Evolutionary conservation across 192 early-diverging fungal species (phyloP), one percentile per base, ranked within the genome.

Genomic region (Coemansia sp.): DNA sequence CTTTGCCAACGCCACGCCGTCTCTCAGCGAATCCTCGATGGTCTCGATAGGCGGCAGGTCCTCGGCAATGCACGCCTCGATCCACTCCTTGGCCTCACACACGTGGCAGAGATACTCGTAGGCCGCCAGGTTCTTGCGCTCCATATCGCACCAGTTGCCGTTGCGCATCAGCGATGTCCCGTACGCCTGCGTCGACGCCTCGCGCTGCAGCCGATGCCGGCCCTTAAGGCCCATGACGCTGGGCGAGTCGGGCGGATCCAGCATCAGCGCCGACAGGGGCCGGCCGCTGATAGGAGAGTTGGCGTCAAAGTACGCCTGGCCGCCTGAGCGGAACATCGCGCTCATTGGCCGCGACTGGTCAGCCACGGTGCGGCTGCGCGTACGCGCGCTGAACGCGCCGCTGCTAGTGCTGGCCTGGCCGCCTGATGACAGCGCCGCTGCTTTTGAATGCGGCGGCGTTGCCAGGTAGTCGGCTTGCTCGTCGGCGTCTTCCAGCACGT

Each of bases 71-170:
- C 93, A 96, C 13, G 89, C 88, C 68, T 98, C 97, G 32, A 97
- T 95, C 97, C 97, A 99, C 90, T 98, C 94, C 83, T 95, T 98
- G 13, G 98, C 98, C 81, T 99, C 98, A 52, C 94, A 90, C 56
- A 99, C 91, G 64, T 98, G 98, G 64, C 98, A 98, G 6, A 98
- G 85, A 64, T 99, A 99, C 81, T 99, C 98, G 76, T 98, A 98
- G n/a, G 96, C 95, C 30, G 93, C 91, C 36, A 98, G 66, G 49
- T 94, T 88, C 47, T 85, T 85, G 53, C 98, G 81, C 74, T 93
- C 89, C 28, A 87, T 65, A 70, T 99, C 97, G 83, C 94, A 91
- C 95, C 93, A 96, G 58, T 80, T 80, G 29, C 81, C 65, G 36
- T 69, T 74, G 61, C 71, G 65, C 62, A 71, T 56, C 22, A 67